phyloP scores from a whole-genome alignment of 2,329 filamentous ascomycete species.

The Penicillium sp. region DNA sequence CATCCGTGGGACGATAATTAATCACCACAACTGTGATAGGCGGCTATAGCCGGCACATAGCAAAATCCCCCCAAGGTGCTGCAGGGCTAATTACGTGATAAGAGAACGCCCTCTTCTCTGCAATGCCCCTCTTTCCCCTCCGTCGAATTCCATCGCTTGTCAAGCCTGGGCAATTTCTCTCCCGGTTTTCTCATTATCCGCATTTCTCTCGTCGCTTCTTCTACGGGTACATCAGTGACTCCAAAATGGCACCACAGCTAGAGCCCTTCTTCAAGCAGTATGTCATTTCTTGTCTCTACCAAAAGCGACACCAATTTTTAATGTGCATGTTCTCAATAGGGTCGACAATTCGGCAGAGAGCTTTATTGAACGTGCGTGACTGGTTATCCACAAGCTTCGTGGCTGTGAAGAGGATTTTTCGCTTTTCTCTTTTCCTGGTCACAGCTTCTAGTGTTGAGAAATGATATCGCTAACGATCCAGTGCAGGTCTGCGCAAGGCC shows the following conservation, averaged over 20 bases:
- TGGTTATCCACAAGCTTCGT: background rate
- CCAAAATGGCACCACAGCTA: constrained; percentile 84
- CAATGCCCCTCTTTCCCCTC: constrained; percentile 39
- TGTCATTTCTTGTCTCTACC: constrained; percentile 16
- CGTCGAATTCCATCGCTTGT: constrained; percentile 29
- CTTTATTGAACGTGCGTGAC: constrained; percentile 74
- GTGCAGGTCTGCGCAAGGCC: constrained; percentile 69
- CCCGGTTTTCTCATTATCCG: constrained; percentile 15
- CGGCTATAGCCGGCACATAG: constrained; percentile 18
- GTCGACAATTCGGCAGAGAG: constrained; percentile 75
- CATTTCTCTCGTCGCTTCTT: constrained; percentile 35
- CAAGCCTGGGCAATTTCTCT: constrained; percentile 17
- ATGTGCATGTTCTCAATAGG: constrained; percentile 24
- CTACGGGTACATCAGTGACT: constrained; percentile 48
- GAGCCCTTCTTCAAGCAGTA: constrained; percentile 87
- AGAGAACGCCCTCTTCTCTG: constrained; percentile 9
- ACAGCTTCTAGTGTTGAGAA: background rate
- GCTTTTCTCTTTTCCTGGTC: background rate
- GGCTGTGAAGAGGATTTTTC: background rate
- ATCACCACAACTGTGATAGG: background rate
- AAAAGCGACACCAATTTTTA: background rate
- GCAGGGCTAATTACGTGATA: constrained; percentile 27
- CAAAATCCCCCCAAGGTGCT: constrained; percentile 5
- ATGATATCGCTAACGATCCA: constrained; percentile 1
- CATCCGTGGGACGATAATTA: background rate